Conservation (phyloP, 2,329 filamentous ascomycete genomes). For the Claviceps capensis region DNA sequence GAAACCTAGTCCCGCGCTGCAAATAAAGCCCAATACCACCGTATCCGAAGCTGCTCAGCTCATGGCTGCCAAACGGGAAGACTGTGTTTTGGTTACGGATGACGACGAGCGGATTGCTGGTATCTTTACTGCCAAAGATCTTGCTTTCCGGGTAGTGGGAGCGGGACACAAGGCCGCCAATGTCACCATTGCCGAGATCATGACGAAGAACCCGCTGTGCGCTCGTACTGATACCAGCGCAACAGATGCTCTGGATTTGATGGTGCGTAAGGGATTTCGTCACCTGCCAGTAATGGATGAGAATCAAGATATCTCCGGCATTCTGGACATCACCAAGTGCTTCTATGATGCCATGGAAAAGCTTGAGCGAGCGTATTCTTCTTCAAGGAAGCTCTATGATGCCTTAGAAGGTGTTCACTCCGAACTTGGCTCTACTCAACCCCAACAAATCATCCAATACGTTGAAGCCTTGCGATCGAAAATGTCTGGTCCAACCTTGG, state of each 20-base stretch:
- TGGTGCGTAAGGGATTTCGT: constrained; percentile 96
- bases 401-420: constrained; percentile 95
- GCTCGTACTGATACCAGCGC: constrained; percentile 95
- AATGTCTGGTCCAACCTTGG: constrained; percentile 95
- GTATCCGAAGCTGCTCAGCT: constrained; percentile 94
- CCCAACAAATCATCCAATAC: constrained; percentile 97
- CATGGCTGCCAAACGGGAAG: constrained; percentile 97
- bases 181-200: constrained; percentile 93
- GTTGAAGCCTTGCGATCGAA: constrained; percentile 89
- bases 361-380: constrained; percentile 91
- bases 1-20: constrained; percentile 86
- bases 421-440: constrained; percentile 87
- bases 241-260: constrained; percentile 90
- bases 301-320: constrained; percentile 97
- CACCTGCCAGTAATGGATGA: constrained; percentile 99
- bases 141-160: constrained; percentile 93
- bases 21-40: constrained; percentile 91
- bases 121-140: constrained; percentile 97
- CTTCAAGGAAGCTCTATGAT: constrained; percentile 95
- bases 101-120: constrained; percentile 95
- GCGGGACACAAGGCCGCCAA: constrained; percentile 77
- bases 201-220: constrained; percentile 98
- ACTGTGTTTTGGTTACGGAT: constrained; percentile 94
- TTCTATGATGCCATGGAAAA: constrained; percentile 99
- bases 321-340: constrained; percentile 97